Conservation (phyloP, 225 moss, liverwort and hornwort species). For the Rhytidiadelphus loreus region DNA sequence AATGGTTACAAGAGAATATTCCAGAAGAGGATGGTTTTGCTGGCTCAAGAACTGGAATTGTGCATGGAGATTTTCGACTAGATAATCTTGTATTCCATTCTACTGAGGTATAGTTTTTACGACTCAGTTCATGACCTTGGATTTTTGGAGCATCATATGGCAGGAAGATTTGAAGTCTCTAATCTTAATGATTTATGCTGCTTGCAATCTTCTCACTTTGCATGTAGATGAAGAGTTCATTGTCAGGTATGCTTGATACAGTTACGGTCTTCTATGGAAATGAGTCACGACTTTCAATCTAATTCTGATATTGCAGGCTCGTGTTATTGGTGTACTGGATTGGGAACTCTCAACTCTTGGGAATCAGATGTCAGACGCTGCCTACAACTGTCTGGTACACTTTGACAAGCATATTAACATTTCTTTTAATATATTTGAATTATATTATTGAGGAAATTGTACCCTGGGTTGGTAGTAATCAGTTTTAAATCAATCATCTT, state of each 20-base stretch:
- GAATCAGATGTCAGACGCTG: constrained; percentile 94
- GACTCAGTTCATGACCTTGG: not conserved
- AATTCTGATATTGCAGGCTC: constrained; percentile 35
- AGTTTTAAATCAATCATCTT: not conserved
- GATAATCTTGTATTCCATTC: constrained; percentile 93
- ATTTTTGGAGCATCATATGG: not conserved
- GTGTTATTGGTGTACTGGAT: constrained; percentile 84
- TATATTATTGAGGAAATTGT: not conserved
- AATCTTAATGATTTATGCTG: not conserved
- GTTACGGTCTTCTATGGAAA: not conserved
- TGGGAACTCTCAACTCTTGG: constrained; percentile 98
- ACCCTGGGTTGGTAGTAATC: not conserved
- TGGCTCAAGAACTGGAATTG: constrained; percentile 59
- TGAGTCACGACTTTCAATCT: not conserved
- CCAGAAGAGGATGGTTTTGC: constrained; percentile 67
- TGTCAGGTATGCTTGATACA: not conserved
- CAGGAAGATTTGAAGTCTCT: not conserved
- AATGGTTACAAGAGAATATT: constrained; percentile 74
- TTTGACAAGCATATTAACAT: not conserved
- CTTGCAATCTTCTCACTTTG: not conserved
- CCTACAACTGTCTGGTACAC: constrained; percentile 79
- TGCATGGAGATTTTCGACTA: constrained; percentile 90
- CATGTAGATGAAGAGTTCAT: not conserved
- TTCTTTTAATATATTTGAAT: not conserved
- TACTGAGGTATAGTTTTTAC: constrained; percentile 43